Conservation (phyloP, 164 flowering plant species). For the Magnolia kwangsiensis region DNA sequence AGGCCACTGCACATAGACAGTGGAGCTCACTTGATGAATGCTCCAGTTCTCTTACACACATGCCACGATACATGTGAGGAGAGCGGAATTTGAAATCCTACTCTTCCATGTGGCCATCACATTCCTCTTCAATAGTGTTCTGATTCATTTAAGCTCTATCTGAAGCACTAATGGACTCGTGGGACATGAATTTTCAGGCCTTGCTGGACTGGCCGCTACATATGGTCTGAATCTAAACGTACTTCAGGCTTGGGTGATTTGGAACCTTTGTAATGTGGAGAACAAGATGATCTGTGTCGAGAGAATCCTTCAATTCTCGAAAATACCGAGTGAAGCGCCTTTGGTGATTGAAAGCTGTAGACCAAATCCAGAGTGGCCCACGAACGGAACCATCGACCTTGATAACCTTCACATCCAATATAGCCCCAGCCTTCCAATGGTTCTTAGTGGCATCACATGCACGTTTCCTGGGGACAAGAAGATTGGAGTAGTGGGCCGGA, state of each 20-base stretch:
- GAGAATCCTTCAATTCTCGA: constrained; percentile 65
- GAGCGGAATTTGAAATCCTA: not conserved
- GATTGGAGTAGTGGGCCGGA: constrained; percentile 82
- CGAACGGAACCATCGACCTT: constrained; percentile 46
- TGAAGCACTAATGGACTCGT: not conserved
- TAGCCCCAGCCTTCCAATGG: constrained; percentile 55
- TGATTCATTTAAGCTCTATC: not conserved
- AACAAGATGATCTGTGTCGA: constrained; percentile 86
- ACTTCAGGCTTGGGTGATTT: constrained; percentile 77
- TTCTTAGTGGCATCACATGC: constrained; percentile 68
- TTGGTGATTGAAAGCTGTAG: constrained; percentile 45
- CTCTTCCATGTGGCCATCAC: not conserved
- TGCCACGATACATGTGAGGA: no score
- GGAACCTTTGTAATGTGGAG: constrained; percentile 83
- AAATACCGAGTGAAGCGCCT: constrained; percentile 76
- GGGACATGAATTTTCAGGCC: constrained; percentile 35
- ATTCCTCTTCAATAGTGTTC: not conserved
- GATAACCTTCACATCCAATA: constrained; percentile 59
- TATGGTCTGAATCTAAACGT: constrained; percentile 77
- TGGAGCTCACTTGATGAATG: no score
- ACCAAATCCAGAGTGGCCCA: constrained; percentile 72
- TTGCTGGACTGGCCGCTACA: constrained; percentile 76
- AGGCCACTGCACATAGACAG: no score
- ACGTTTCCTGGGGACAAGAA: constrained; percentile 61
- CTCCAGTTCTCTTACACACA: no score